Evolutionary conservation across 306 rosid genomes (phyloP).

Genomic region (Morella rubra): DNA sequence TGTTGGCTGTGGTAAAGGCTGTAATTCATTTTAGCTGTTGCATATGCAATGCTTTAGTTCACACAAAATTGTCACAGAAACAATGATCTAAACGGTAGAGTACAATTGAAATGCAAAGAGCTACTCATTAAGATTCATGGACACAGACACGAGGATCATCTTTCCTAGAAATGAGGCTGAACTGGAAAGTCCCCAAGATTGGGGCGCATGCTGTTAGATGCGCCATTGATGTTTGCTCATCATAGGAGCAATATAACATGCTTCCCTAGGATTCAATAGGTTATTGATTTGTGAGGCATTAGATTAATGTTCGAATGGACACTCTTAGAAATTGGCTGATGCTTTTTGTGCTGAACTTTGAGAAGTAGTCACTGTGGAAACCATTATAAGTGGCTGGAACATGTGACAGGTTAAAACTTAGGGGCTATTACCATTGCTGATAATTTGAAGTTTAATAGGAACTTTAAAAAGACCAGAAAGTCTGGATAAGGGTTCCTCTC

Average conservation of each 20-base stretch:
- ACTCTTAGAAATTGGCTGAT: not conserved
- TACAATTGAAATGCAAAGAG: not conserved
- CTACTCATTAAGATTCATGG: not conserved
- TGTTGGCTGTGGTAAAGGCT: not conserved
- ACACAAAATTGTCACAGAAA: not conserved
- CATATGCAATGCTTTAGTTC: not conserved
- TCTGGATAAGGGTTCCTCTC: not conserved
- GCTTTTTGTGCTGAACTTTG: not conserved
- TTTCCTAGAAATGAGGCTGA: not conserved
- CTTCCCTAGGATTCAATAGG: not conserved
- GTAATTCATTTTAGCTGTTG: not conserved
- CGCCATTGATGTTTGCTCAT: not conserved
- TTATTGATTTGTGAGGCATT: not conserved
- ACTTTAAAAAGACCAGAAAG: not conserved
- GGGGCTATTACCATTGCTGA: not conserved
- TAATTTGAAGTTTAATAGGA: not conserved
- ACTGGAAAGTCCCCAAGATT: not conserved
- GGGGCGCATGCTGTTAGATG: not conserved
- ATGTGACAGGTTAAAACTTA: not conserved
- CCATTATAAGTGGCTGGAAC: not conserved
- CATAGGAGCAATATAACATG: not conserved
- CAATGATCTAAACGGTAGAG: not conserved
- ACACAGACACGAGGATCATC: not conserved
- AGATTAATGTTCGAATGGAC: not conserved
- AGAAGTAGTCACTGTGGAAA: not conserved